These are phyloP conservation scores for Atkinsonella texensis DNA, from an alignment of 2,329 filamentous ascomycete genomes.

Conservation along the genomic window DNA sequence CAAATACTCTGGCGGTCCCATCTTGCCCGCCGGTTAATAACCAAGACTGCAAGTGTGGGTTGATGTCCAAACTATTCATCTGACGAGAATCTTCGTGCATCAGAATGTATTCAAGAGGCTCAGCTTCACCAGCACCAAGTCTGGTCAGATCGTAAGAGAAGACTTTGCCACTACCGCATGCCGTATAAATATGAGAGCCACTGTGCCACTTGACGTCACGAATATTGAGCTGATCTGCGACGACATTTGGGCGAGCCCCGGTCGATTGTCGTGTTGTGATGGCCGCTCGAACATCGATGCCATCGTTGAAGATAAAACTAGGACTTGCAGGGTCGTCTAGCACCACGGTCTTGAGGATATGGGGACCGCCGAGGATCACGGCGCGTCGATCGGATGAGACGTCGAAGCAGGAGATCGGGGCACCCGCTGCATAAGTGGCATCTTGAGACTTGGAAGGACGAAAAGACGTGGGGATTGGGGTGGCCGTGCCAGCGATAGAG, in stretches of 20 bases:
- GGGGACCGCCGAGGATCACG: slow-evolving; percentile 44
- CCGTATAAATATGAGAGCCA: slow-evolving; percentile 46
- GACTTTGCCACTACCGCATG: slow-evolving; percentile 51
- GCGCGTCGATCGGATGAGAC: slow-evolving; percentile 42
- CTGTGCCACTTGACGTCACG: slow-evolving; percentile 49
- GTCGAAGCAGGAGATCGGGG: slow-evolving; percentile 46
- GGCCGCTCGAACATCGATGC: slow-evolving; percentile 43
- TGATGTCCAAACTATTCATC: slow-evolving; percentile 51
- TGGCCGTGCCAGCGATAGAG: slow-evolving; percentile 34
- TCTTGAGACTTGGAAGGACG: slow-evolving; percentile 45
- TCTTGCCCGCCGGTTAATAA: slow-evolving; percentile 53
- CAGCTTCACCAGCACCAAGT: slow-evolving; percentile 29
- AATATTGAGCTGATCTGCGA: slow-evolving; percentile 48
- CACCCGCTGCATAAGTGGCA: slow-evolving; percentile 36
- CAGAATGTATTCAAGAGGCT: slow-evolving; percentile 43
- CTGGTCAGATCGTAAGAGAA: slow-evolving; percentile 50
- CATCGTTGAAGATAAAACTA: slow-evolving; percentile 37
- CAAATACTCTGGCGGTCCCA: slow-evolving; percentile 49
- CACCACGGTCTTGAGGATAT: slow-evolving; percentile 48
- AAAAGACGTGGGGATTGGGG: slow-evolving; percentile 25
- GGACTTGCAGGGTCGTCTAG: slow-evolving; percentile 33
- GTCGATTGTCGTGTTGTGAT: slow-evolving; percentile 38
- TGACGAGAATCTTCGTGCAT: slow-evolving; percentile 50
- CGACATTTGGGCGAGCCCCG: slow-evolving; percentile 26
- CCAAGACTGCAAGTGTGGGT: slow-evolving; percentile 44